A percentile compares a stretch with the other conserved stretches of the same genome.
These are phyloP conservation scores for Ajuga chamaepitys DNA, from an alignment of 257 asterid species.

Conservation along the genomic window DNA sequence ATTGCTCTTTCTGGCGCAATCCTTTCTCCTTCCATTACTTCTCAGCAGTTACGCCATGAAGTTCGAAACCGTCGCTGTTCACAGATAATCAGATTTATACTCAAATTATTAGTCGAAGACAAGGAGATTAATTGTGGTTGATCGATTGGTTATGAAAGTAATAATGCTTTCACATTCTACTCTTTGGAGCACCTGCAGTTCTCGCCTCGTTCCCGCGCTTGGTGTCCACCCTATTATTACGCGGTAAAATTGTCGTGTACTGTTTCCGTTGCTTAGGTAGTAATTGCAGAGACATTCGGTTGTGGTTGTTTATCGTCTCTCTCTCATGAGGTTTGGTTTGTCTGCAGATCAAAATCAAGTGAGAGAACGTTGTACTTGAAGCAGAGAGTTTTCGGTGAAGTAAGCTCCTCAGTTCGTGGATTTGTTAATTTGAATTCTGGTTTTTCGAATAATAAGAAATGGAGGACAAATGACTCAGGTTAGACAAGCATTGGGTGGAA, in stretches of 20 bases:
- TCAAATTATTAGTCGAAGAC: background rate
- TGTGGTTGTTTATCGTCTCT: background rate
- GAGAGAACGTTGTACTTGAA: conserved; percentile 6
- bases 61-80: background rate
- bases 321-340: conserved; percentile 1
- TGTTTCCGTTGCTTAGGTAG: background rate
- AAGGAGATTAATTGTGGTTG: background rate
- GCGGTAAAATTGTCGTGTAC: conserved; percentile 14
- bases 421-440: background rate
- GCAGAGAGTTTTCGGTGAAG: conserved; percentile 18
- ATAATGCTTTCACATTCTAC: conserved; percentile 19
- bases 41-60: background rate
- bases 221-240: background rate
- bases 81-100: background rate
- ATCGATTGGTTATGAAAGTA: conserved; percentile 4
- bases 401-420: conserved; percentile 10
- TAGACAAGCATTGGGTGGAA: conserved; percentile 4
- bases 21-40: background rate
- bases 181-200: conserved; percentile 14
- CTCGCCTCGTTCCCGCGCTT: conserved; percentile 19
- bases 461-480: conserved; percentile 19
- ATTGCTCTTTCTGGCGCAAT: background rate
- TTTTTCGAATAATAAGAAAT: background rate
- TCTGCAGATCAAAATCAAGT: conserved; percentile 17
- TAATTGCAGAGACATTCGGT: background rate